These are phyloP conservation scores for Cladorrhinum sp. DNA, from an alignment of 2,329 filamentous ascomycete genomes.

Conservation along the genomic window DNA sequence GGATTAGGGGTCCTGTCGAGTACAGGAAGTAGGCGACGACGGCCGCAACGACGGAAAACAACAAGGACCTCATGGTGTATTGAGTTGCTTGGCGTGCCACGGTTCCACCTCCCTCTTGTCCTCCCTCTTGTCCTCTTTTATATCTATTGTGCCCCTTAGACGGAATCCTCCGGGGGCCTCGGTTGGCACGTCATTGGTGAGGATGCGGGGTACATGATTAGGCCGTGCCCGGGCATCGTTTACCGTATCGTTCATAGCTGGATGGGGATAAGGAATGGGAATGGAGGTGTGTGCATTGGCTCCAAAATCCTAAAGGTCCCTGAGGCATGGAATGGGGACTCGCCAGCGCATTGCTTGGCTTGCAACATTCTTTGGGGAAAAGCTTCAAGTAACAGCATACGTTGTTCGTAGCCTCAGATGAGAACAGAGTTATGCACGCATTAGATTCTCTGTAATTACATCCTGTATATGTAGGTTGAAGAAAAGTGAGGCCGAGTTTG, in stretches of 20 bases:
- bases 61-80: conserved; percentile 21
- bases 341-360: too few species aligned
- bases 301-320: too few species aligned
- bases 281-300: background rate
- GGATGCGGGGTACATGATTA: background rate
- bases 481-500: background rate
- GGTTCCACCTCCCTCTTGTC: too few species aligned
- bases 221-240: background rate
- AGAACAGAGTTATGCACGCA: too few species aligned
- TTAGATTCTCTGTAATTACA: background rate
- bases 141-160: background rate
- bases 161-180: background rate
- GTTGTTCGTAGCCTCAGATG: too few species aligned
- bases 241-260: background rate
- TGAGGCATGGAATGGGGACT: too few species aligned
- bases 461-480: background rate
- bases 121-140: background rate
- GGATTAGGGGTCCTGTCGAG: conserved; percentile 9
- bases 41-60: conserved; percentile 20
- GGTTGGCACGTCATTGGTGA: background rate
- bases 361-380: too few species aligned
- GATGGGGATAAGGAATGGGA: too few species aligned
- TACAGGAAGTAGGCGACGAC: conserved; percentile 22
- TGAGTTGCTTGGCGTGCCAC: too few species aligned
- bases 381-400: too few species aligned